Conservation (phyloP, 2,329 filamentous ascomycete genomes). For the Xylaria sp. region DNA sequence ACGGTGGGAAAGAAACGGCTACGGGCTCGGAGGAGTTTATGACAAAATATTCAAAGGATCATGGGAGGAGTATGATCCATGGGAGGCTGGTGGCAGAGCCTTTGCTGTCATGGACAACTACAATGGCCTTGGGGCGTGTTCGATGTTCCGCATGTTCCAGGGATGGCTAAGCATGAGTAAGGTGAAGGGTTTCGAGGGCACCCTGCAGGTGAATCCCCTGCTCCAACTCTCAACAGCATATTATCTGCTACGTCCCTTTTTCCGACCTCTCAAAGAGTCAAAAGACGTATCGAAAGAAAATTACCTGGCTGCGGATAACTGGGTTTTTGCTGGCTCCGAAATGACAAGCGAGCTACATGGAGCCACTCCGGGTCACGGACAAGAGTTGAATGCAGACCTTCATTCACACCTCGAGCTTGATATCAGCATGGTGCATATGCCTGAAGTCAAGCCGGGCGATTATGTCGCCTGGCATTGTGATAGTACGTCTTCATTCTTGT, state of each 20-base stretch:
- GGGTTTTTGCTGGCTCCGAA: conserved; percentile 62
- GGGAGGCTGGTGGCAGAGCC: conserved; percentile 78
- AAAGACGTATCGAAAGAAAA: conserved; percentile 55
- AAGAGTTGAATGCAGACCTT: conserved; percentile 71
- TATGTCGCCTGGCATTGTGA: conserved; percentile 89
- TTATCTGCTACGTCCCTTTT: conserved; percentile 85
- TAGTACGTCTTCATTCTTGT: conserved; percentile 54
- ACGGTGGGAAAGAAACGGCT: conserved; percentile 77
- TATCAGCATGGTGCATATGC: conserved; percentile 77
- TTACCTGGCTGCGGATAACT: conserved; percentile 67
- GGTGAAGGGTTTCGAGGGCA: conserved; percentile 80
- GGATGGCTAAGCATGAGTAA: conserved; percentile 86
- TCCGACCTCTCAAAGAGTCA: conserved; percentile 62
- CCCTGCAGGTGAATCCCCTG: conserved; percentile 83
- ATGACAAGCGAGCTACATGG: conserved; percentile 74
- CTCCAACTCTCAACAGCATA: conserved; percentile 82
- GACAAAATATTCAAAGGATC: conserved; percentile 75
- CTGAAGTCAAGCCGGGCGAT: conserved; percentile 75
- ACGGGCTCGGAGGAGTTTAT: conserved; percentile 76
- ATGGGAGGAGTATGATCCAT: conserved; percentile 87
- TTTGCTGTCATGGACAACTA: conserved; percentile 79
- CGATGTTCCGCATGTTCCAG: conserved; percentile 88
- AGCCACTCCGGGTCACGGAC: conserved; percentile 73
- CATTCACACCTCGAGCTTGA: conserved; percentile 78
- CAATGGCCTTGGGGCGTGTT: conserved; percentile 82